Percentiles rank a stretch among this genome's conserved stretches.
Evolutionary conservation across 148 eudicot genomes (phyloP).

Genomic region (Dianthus caryophyllus): DNA sequence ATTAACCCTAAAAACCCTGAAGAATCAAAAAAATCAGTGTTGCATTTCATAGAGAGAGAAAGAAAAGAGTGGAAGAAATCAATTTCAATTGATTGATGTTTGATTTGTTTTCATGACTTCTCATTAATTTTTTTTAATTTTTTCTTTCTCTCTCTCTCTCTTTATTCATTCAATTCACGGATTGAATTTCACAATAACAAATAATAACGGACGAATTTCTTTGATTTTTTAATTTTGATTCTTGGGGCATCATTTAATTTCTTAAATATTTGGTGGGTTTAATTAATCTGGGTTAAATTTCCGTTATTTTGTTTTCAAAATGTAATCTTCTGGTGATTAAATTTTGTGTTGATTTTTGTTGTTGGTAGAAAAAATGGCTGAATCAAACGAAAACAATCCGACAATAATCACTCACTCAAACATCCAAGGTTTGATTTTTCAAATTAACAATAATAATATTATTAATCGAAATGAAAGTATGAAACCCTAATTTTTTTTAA

Average conservation of each 20-base stretch:
- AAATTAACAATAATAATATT: neutral
- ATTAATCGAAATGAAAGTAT: neutral
- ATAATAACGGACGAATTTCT: constrained; percentile 18
- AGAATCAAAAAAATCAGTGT: neutral
- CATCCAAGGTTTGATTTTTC: constrained; percentile 42
- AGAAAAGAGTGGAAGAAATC: constrained; percentile 4
- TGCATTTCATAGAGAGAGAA: neutral
- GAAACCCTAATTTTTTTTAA: constrained; percentile 25
- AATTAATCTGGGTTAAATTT: neutral
- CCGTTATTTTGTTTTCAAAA: too few species aligned
- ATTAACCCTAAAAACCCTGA: constrained; percentile 20
- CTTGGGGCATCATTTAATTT: constrained; percentile 5
- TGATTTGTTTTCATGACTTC: neutral
- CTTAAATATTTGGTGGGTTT: constrained; percentile 17
- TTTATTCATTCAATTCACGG: constrained; percentile 22
- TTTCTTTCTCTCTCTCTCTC: constrained; percentile 11
- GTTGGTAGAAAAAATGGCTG: constrained; percentile 57
- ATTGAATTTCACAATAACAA: constrained; percentile 1
- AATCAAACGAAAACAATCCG: constrained; percentile 64
- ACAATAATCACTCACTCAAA: constrained; percentile 40
- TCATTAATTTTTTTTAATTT: too few species aligned
- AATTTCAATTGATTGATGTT: neutral
- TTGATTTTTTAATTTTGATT: constrained; percentile 6
- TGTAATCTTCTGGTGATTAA: neutral
- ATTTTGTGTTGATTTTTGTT: constrained; percentile 10